These are phyloP conservation scores for Coniella lustricola DNA, from an alignment of 2,329 filamentous ascomycete genomes.

Conservation along the genomic window DNA sequence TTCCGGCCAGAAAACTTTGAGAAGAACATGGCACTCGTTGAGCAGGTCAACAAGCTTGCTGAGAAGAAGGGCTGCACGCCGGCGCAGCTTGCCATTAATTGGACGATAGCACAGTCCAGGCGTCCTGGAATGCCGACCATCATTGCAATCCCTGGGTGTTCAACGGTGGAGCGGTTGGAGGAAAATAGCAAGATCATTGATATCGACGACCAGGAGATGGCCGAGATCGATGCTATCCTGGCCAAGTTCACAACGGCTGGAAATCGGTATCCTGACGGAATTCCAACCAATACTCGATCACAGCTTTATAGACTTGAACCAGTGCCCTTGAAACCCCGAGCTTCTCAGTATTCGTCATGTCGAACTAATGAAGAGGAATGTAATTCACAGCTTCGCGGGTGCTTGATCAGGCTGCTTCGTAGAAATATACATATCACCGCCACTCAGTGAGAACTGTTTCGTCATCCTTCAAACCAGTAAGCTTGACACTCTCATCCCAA, in stretches of 20 bases:
- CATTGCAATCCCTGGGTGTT: slow-evolving; percentile 46
- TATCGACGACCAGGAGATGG: slow-evolving; percentile 30
- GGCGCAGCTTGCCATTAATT: slow-evolving; percentile 46
- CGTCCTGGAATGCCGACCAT: slow-evolving; percentile 33
- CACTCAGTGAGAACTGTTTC: slow-evolving; percentile 25
- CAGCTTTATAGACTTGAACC: no score
- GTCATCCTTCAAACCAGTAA: slow-evolving; percentile 21
- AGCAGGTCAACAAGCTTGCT: slow-evolving; percentile 38
- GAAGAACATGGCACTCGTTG: slow-evolving; percentile 45
- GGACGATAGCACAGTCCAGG: slow-evolving; percentile 37
- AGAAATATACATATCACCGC: slow-evolving; percentile 15
- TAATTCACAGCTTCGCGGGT: no score
- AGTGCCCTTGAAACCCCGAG: no score
- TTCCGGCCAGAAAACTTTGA: slow-evolving; percentile 45
- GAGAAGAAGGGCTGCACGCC: slow-evolving; percentile 39
- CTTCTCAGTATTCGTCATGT: no score
- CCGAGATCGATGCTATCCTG: slow-evolving; percentile 27
- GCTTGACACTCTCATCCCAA: slow-evolving; percentile 25
- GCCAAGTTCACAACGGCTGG: slow-evolving; percentile 13
- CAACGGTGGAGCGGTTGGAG: slow-evolving; percentile 31
- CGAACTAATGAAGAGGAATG: no score
- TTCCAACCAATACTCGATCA: neutral
- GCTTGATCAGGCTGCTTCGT: no score
- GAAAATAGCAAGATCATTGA: slow-evolving; percentile 38
- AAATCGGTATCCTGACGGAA: neutral